Conservation (phyloP, 2,329 filamentous ascomycete genomes). For the Epichloe glyceriae region DNA sequence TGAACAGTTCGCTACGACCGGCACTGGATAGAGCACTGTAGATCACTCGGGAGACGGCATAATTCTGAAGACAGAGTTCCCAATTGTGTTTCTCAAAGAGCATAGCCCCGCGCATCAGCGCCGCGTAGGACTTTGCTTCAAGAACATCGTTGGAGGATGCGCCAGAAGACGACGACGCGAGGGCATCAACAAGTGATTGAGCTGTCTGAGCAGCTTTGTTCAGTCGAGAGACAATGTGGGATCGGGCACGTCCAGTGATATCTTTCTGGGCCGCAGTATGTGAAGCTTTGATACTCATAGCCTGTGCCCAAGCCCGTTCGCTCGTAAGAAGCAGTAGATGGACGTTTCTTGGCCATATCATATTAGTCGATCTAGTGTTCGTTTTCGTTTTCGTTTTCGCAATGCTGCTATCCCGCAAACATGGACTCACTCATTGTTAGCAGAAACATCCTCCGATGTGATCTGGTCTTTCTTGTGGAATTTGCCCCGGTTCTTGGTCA, state of each 20-base stretch:
- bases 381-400: constrained; percentile 5
- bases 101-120: constrained; percentile 61
- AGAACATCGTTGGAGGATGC: constrained; percentile 60
- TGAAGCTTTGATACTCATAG: constrained; percentile 82
- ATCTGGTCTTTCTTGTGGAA: constrained; percentile 59
- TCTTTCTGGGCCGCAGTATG: constrained; percentile 70
- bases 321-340: constrained; percentile 72
- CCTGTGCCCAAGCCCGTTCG: constrained; percentile 89
- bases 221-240: constrained; percentile 79
- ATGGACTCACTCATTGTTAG: constrained; percentile 4
- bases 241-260: constrained; percentile 65
- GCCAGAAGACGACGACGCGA: constrained; percentile 54
- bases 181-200: constrained; percentile 49
- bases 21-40: constrained; percentile 62
- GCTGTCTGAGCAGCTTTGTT: constrained; percentile 66
- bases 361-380: background rate
- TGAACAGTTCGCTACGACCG: constrained; percentile 58
- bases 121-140: constrained; percentile 75
- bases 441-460: constrained; percentile 59
- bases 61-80: constrained; percentile 63
- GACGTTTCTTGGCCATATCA: constrained; percentile 43
- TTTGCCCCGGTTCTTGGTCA: constrained; percentile 77
- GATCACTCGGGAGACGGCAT: constrained; percentile 65
- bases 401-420: background rate
- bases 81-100: constrained; percentile 82